These are phyloP conservation scores for Russula virescens DNA, from an alignment of 768 basidiomycete genomes.

Conservation along the genomic window DNA sequence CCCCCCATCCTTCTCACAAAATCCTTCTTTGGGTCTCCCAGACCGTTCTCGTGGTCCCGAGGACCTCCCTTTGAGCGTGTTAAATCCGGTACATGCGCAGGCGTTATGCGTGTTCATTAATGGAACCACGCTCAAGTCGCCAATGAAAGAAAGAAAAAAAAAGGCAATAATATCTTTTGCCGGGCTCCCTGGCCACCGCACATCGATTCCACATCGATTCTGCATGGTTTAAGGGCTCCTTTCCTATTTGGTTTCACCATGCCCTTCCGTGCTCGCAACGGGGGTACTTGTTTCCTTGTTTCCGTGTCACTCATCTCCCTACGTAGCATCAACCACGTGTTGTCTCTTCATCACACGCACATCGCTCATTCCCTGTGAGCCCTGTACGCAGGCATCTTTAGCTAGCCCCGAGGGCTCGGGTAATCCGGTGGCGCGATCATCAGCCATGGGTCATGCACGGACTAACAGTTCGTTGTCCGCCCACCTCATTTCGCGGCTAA, in stretches of 20 bases:
- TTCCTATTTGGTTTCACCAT: background rate
- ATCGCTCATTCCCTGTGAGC: background rate
- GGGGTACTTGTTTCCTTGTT: background rate
- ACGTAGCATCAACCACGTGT: constrained; percentile 7
- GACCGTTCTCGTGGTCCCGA: background rate
- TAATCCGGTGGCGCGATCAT: background rate
- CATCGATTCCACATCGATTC: background rate
- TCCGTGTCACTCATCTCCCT: background rate
- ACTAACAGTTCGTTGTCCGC: background rate
- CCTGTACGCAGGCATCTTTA: background rate
- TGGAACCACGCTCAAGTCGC: background rate
- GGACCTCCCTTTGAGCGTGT: background rate
- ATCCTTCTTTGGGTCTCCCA: no score
- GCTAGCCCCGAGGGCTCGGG: background rate
- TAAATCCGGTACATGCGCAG: no score
- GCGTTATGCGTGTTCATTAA: background rate
- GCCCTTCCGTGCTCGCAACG: no score
- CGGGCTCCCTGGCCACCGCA: no score
- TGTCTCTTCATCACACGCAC: background rate
- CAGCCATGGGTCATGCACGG: background rate
- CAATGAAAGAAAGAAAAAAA: no score
- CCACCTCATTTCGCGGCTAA: constrained; percentile 1
- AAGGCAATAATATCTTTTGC: no score
- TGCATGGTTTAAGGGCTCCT: background rate
- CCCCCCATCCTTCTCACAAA: no score